A percentile compares a stretch with the other conserved stretches of the same genome.
Conservation (phyloP, 108 stramenopile species). For the Aurantiochytrium sp. region DNA sequence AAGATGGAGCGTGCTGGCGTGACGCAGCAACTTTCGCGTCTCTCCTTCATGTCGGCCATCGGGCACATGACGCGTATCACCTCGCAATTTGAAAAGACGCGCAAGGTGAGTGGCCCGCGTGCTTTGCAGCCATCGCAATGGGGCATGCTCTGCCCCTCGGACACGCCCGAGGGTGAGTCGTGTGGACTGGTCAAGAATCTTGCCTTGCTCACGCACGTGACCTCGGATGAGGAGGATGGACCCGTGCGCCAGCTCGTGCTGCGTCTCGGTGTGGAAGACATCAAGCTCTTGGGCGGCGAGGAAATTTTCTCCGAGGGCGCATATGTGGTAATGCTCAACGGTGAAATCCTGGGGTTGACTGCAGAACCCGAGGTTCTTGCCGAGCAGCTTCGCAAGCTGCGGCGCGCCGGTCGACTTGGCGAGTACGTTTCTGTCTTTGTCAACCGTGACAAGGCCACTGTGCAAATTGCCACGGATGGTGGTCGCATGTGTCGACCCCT, state of each 20-base stretch:
- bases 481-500: constrained; percentile 97
- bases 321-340: constrained; percentile 96
- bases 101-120: constrained; percentile 95
- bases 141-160: constrained; percentile 93
- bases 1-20: constrained; percentile 87
- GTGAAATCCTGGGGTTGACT: constrained; percentile 96
- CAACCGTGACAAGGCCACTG: constrained; percentile 82
- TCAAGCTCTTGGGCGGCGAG: constrained; percentile 29
- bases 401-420: constrained; percentile 87
- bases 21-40: constrained; percentile 91
- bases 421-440: constrained; percentile 90
- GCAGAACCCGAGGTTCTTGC: constrained; percentile 78
- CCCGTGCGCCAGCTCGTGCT: constrained; percentile 89
- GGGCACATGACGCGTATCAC: constrained; percentile 96
- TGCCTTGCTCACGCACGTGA: constrained; percentile 71
- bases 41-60: constrained; percentile 93
- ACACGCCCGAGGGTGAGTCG: constrained; percentile 92
- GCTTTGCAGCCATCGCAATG: constrained; percentile 98
- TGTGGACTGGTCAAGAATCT: constrained; percentile 51
- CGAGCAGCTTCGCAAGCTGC: constrained; percentile 75
- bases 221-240: constrained; percentile 79
- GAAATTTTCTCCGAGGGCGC: constrained; percentile 11
- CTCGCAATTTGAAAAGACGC: constrained; percentile 90
- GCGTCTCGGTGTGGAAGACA: constrained; percentile 80
- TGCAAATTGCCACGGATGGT: constrained; percentile 95